Base-by-base conservation (phyloP, 768 basidiomycete species). In the Cystobasidium tubakii region DNA sequence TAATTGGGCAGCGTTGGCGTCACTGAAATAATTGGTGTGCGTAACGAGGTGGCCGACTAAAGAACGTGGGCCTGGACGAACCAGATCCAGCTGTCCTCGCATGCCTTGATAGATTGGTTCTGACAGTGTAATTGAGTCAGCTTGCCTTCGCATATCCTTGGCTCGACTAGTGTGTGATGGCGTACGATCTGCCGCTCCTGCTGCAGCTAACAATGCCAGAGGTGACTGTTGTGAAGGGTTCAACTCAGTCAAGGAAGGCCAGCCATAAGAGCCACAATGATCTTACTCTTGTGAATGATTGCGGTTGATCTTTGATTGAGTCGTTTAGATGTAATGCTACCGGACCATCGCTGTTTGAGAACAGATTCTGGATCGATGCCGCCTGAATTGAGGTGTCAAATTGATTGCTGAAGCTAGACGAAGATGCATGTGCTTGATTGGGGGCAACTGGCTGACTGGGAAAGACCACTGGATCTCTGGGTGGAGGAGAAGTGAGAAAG, bases 231-330 rank as follows among this genome's bases (percentile, higher is more conserved):
- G 29, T 27, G 53, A 7, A 54, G 21, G 29, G 17, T 25, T 15
- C 13, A 23, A 25, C 13, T 60, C 57, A 25, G 13, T 15, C 1
- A 27, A 60, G 27, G 23, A 25, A 27, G 23, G 21, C 25, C 3
- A 4, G 27, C 17, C 4, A 15, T 34, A 25, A 6, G 4, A 21
- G 12, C 4, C 25, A 34, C 15, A 29, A 6, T 17, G 23, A 3
- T 17, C 57, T 60, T 60, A 60, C 57, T 29, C 57, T 60, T 31
- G 57, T 60, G 27, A 60, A 60, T 6, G 57, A 27, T 60, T 60
- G 57, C 21, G 57, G 57, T 21, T 60, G 57, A 60, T 23, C 57
- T 29, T 60, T 60, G 27, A 6, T 15, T 15, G 57, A 12, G 4
- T 29, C 57, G 13, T 27, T 29, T 27, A 60, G 27, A 60, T 60